Base-by-base conservation (phyloP, 208 protist genomes). In the Herpetomonas tarakana region DNA sequence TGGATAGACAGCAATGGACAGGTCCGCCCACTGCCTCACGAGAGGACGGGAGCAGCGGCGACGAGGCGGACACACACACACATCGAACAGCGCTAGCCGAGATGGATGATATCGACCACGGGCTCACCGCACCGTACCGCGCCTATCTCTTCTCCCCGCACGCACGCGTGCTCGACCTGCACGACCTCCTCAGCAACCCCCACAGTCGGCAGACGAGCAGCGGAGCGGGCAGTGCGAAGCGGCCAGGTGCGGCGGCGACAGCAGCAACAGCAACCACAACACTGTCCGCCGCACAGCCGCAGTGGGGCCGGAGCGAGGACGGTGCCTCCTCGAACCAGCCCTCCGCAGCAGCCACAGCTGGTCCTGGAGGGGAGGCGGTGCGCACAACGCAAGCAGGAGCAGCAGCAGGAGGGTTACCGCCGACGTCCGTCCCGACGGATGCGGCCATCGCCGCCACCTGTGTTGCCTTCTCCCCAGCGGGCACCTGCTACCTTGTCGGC, bases 131-230 rank as follows among this genome's bases (percentile, higher is more conserved):
- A 2, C 73, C 73, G 16, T 71, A 84, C 54, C 45, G 70, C 12
- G 68, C 78, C 7, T 89, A 86, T 58, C 68, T 89, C 52, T 89
- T 86, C 54, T 65, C 74, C 0, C 72, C 77, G 7, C 52, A 70
- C 18, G 74, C 62, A 14, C 67, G 64, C 1, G 50, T 79, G n/a
- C 27, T 78, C 7, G 78, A 84, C 38, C 60, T 84, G n/a, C 55
- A 59, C 14, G 44, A 59, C 14, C 31, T 74, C 26, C 50, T 67
- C 26, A 31, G 51, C 44, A 46, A 46, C 19, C n/a, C n/a, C n/a
- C n/a, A n/a, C n/a, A n/a, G n/a, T n/a, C n/a, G n/a, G n/a, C n/a
- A n/a, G n/a, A n/a, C n/a, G n/a, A n/a, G n/a, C n/a, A n/a, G n/a
- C n/a, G n/a, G n/a, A n/a, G n/a, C n/a, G n/a, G n/a, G n/a, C n/a